Evolutionary conservation across 176 grass and related monocot genomes (phyloP), one percentile per base, ranked within the genome.

Genomic region (Rhynchospora breviuscula): DNA sequence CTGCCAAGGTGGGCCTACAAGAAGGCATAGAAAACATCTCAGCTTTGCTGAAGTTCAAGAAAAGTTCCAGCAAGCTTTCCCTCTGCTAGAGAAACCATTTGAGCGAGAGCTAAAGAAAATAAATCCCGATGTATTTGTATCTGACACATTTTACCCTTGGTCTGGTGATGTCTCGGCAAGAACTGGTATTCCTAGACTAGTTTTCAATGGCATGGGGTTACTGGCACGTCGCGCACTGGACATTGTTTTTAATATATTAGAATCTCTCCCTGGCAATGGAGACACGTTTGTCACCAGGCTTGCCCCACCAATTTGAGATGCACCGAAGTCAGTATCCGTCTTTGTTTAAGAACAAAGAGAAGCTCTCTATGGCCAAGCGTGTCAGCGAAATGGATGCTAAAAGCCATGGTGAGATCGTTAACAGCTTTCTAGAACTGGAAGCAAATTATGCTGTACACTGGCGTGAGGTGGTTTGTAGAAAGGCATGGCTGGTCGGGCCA

Each of bases 361-460:
- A 11, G 10, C 69, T 65, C 35, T 40, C 35, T 40, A 40, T 40
- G 35, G 35, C 35, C n/a, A n/a, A 90, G 46, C 46, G 40, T 23
- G 0, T 33, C 2, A 48, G 33, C 51, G 77, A 73, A 1, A 40
- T 40, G 35, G 52, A 81, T 2, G 52, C 72, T 29, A 12, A 47
- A 23, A 65, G 52, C 84, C 84, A 70, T 63, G 87, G 89, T n/a
- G 59, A 63, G 22, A 17, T 94, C 63, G 69, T 85, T 19, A 94
- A 94, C 85, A 91, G 89, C 83, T 94, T 94, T 91, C 70, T 76
- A 67, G 87, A 88, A 11, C 72, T 94, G n/a, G 92, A 91, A 57
- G 65, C 58, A 12, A 82, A 86, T 18, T 94, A 86, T 74, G 2
- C 77, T 61, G 73, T 87, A 40, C 82, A 84, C 54, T 40, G 81